Percentiles rank a stretch among this genome's conserved stretches.
These are phyloP conservation scores for Vanrija sp. DNA, from an alignment of 1,284 basidiomycete genomes.

Conservation along the genomic window DNA sequence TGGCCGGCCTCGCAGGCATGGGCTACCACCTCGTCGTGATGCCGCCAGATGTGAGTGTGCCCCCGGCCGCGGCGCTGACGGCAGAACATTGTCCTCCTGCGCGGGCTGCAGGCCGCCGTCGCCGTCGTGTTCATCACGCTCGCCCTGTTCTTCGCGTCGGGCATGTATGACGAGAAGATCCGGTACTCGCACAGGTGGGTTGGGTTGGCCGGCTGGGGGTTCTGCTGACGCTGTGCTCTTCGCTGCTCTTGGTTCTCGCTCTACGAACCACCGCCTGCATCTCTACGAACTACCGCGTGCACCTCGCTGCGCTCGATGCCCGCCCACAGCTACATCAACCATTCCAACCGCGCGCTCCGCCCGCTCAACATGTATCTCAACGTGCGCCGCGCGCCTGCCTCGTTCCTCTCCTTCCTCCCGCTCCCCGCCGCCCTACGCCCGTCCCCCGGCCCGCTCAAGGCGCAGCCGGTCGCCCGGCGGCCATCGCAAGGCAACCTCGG, in stretches of 20 bases:
- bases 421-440: conserved; percentile 63
- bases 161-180: conserved; percentile 94
- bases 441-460: conserved; percentile 40
- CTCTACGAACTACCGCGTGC: neutral
- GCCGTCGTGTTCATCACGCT: conserved; percentile 85
- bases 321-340: conserved; percentile 77
- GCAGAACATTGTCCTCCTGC: conserved; percentile 26
- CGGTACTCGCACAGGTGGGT: conserved; percentile 88
- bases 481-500: conserved; percentile 24
- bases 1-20: conserved; percentile 26
- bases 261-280: neutral
- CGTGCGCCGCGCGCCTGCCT: conserved; percentile 62
- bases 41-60: conserved; percentile 30
- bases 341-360: conserved; percentile 85
- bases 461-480: conserved; percentile 36
- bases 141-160: conserved; percentile 91
- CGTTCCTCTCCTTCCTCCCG: conserved; percentile 61
- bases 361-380: conserved; percentile 97
- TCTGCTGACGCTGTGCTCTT: neutral
- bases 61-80: neutral
- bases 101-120: conserved; percentile 60
- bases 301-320: neutral
- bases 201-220: neutral
- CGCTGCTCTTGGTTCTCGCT: too few species aligned
- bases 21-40: conserved; percentile 28